Conservation (phyloP, 768 basidiomycete genomes). For the Lactifluus rugatus region DNA sequence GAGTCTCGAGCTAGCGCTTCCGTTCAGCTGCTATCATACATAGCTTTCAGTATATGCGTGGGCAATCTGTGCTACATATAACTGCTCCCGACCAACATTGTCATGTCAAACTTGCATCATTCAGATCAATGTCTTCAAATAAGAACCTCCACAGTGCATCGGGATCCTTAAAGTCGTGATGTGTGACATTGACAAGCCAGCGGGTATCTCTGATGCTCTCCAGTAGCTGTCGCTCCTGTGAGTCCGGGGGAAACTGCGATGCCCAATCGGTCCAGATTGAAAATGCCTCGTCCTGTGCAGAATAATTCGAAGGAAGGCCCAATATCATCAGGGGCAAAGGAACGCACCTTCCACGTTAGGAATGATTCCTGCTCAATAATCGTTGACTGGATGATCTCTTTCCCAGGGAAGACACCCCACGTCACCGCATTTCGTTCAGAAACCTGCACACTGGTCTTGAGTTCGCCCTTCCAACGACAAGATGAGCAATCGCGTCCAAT, state of each 20-base stretch:
- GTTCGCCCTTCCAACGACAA: conserved; percentile 49
- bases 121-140: conserved; percentile 29
- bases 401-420: conserved; percentile 97
- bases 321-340: not conserved
- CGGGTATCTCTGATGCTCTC: conserved; percentile 59
- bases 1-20: not conserved
- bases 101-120: not conserved
- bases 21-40: not conserved
- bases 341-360: conserved; percentile 85
- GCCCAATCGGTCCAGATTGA: conserved; percentile 96
- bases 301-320: not conserved
- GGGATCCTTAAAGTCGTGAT: conserved; percentile 83
- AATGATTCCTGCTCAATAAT: conserved; percentile 95
- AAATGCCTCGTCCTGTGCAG: conserved; percentile 82
- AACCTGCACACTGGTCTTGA: conserved; percentile 66
- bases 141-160: conserved; percentile 82
- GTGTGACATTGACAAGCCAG: conserved; percentile 88
- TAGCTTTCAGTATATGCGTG: not conserved
- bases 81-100: not conserved
- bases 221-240: conserved; percentile 62
- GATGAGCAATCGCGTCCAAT: not conserved
- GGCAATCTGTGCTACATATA: not conserved
- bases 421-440: conserved; percentile 89
- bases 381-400: conserved; percentile 92
- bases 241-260: conserved; percentile 68